Conservation (phyloP, 129 eudicot species). For the Chrysanthemum makinoi region DNA sequence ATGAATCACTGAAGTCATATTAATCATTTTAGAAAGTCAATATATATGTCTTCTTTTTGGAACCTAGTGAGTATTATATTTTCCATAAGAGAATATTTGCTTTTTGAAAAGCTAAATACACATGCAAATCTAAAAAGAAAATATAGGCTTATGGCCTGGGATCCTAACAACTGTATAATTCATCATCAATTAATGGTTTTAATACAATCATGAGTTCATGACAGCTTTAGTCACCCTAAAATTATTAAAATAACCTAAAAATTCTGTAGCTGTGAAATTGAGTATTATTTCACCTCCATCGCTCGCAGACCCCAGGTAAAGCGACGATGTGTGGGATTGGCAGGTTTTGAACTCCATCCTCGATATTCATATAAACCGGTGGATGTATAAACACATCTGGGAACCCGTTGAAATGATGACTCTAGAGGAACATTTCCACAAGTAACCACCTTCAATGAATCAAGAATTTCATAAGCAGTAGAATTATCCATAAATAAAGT, state of each 20-base stretch:
- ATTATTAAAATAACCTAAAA: background rate
- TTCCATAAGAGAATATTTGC: constrained; percentile 34
- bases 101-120: constrained; percentile 31
- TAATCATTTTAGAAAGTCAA: constrained; percentile 16
- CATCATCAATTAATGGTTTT: constrained; percentile 14
- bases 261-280: background rate
- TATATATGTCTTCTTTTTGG: constrained; percentile 28
- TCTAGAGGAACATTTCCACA: constrained; percentile 71
- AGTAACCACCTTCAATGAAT: constrained; percentile 58
- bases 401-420: constrained; percentile 63
- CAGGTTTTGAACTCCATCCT: constrained; percentile 72
- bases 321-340: constrained; percentile 66
- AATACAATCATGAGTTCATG: constrained; percentile 13
- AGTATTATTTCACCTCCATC: constrained; percentile 47
- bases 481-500: constrained; percentile 5
- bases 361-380: constrained; percentile 67
- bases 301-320: constrained; percentile 73
- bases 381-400: constrained; percentile 73
- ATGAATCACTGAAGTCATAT: constrained; percentile 16
- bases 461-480: constrained; percentile 14
- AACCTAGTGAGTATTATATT: constrained; percentile 18
- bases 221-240: background rate
- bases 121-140: constrained; percentile 22
- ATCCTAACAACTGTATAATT: constrained; percentile 29
- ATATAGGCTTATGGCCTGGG: constrained; percentile 17